phyloP scores from a whole-genome alignment of 73 alveolate genomes.

The Symbiodinium pilosum region DNA sequence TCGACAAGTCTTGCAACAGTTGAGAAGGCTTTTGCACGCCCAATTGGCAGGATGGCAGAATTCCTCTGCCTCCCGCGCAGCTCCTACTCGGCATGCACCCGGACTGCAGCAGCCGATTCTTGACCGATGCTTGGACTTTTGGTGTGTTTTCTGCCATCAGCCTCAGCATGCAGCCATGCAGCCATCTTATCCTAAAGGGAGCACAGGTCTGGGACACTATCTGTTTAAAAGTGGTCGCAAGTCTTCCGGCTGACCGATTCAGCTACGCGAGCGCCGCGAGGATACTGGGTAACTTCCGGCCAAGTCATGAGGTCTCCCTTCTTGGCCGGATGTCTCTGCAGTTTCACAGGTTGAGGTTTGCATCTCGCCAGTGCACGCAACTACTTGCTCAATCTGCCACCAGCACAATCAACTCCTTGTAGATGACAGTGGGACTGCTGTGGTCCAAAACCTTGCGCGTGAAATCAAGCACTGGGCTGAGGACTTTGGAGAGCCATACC shows the following conservation, averaged over 20 bases:
- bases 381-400: background rate
- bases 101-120: conserved; percentile 67
- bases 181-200: too few species aligned
- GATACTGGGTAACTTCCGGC: too few species aligned
- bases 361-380: background rate
- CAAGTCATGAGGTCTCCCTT: too few species aligned
- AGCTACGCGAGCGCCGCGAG: background rate
- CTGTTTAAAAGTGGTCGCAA: background rate
- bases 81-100: conserved; percentile 73
- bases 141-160: background rate
- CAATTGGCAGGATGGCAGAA: conserved; percentile 19
- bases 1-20: too few species aligned
- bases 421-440: background rate
- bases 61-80: conserved; percentile 44
- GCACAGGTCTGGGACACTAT: background rate
- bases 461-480: background rate
- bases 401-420: background rate
- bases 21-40: too few species aligned
- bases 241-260: background rate
- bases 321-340: too few species aligned
- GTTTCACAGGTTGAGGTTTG: background rate
- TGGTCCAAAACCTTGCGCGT: too few species aligned
- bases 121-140: conserved; percentile 28
- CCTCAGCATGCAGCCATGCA: background rate
- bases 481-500: conserved; percentile 42